phyloP scores from a whole-genome alignment of 495 filamentous ascomycete genomes.

The Penicillium flavigenum region DNA sequence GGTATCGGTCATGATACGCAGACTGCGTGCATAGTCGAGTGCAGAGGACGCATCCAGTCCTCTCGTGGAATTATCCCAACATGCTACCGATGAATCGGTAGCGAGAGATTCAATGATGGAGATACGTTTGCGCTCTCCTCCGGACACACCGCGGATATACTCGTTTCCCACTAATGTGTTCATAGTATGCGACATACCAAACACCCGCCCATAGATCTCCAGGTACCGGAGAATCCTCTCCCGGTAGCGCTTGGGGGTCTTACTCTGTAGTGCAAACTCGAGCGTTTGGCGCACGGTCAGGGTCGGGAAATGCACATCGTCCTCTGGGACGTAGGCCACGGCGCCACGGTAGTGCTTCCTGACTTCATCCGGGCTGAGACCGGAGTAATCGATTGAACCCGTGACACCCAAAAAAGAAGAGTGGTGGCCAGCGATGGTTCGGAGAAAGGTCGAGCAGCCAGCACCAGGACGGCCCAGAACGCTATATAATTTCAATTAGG shows the following conservation, averaged over 20 bases:
- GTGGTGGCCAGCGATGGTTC: constrained; percentile 76
- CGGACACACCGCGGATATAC: constrained; percentile 81
- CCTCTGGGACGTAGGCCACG: constrained; percentile 79
- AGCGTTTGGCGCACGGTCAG: constrained; percentile 83
- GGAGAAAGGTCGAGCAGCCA: constrained; percentile 86
- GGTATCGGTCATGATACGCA: constrained; percentile 75
- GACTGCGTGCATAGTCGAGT: constrained; percentile 65
- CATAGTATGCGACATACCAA: constrained; percentile 80
- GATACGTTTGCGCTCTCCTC: constrained; percentile 75
- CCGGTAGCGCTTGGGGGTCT: constrained; percentile 69
- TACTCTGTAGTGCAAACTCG: constrained; percentile 75
- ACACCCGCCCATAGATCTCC: constrained; percentile 71
- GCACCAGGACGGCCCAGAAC: constrained; percentile 83
- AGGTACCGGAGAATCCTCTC: constrained; percentile 65
- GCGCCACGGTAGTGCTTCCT: constrained; percentile 72
- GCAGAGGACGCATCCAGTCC: constrained; percentile 82
- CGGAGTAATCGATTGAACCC: constrained; percentile 77
- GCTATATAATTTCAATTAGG: constrained; percentile 16
- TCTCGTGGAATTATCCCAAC: constrained; percentile 83
- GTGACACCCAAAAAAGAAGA: constrained; percentile 74
- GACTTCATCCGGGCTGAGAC: constrained; percentile 59
- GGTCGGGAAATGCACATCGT: constrained; percentile 78
- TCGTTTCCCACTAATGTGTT: constrained; percentile 81
- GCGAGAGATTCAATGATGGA: constrained; percentile 58
- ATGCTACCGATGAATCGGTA: constrained; percentile 70